phyloP scores from a whole-genome alignment of 208 protist species.

The Leishmania aethiopica region DNA sequence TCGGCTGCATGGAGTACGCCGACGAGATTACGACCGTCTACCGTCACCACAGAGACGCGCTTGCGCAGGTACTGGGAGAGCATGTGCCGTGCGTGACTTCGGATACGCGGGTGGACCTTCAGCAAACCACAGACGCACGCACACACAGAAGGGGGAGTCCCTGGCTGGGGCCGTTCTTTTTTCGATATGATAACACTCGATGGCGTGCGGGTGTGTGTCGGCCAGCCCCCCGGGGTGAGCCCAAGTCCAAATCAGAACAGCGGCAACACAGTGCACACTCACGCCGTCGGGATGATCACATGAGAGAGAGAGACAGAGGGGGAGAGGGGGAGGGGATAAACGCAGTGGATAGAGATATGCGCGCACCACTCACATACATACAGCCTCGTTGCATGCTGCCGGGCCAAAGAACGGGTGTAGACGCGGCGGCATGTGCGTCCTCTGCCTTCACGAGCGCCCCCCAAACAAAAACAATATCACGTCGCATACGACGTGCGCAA shows the following conservation, averaged over 20 bases:
- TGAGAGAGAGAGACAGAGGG: not conserved
- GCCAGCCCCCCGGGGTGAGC: not conserved
- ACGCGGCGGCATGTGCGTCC: not conserved
- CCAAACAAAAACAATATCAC: not conserved
- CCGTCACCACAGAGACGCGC: constrained; percentile 81
- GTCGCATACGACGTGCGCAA: not conserved
- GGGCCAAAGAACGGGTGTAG: too few relatives aligned
- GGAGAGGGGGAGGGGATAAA: not conserved
- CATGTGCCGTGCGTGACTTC: constrained; percentile 36
- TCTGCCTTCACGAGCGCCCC: not conserved
- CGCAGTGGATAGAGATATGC: not conserved
- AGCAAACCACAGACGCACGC: not conserved
- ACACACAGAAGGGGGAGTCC: not conserved
- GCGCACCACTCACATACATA: too few relatives aligned
- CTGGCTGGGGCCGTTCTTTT: not conserved
- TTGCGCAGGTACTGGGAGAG: constrained; percentile 65
- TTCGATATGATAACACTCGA: not conserved
- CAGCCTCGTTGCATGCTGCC: too few relatives aligned
- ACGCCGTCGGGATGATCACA: not conserved
- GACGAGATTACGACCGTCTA: constrained; percentile 76
- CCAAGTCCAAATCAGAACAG: not conserved
- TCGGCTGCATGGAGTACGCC: constrained; percentile 81
- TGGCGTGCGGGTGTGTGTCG: not conserved
- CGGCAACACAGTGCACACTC: not conserved
- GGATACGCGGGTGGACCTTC: not conserved